These are phyloP conservation scores for Talaromyces ruber DNA, from an alignment of 495 filamentous ascomycete species.

Conservation along the genomic window DNA sequence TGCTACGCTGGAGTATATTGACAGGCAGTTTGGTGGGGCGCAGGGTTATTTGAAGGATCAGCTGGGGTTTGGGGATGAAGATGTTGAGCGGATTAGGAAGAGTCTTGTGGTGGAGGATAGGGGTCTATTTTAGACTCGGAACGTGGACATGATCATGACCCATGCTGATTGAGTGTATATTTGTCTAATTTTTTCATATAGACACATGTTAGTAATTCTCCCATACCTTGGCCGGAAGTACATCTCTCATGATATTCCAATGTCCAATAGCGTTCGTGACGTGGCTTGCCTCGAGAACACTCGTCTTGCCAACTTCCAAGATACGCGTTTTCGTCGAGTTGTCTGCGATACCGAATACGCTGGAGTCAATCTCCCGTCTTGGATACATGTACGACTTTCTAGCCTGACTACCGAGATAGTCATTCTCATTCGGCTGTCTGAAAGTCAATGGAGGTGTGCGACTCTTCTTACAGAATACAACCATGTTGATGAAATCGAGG, in stretches of 20 bases:
- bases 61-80: conserved; percentile 7
- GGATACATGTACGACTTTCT: conserved; percentile 64
- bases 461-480: conserved; percentile 48
- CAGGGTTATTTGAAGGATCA: conserved; percentile 9
- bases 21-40: conserved; percentile 10
- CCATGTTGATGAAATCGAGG: conserved; percentile 84
- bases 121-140: conserved; percentile 3
- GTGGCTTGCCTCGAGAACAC: conserved; percentile 59
- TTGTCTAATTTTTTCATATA: not conserved
- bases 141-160: not conserved
- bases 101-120: conserved; percentile 7
- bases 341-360: conserved; percentile 29
- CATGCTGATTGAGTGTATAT: no score
- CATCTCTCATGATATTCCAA: conserved; percentile 85
- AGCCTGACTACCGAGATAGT: conserved; percentile 64
- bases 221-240: conserved; percentile 74
- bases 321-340: conserved; percentile 18
- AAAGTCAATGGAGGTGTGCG: conserved; percentile 47
- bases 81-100: conserved; percentile 7
- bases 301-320: conserved; percentile 47
- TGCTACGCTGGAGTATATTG: conserved; percentile 8
- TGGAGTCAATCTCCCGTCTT: conserved; percentile 57
- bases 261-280: conserved; percentile 68
- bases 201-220: conserved; percentile 45
- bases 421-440: conserved; percentile 53